A percentile compares a stretch with the other conserved stretches of the same genome.
Evolutionary conservation across 768 basidiomycete genomes (phyloP).

Genomic region (Mycena venus): DNA sequence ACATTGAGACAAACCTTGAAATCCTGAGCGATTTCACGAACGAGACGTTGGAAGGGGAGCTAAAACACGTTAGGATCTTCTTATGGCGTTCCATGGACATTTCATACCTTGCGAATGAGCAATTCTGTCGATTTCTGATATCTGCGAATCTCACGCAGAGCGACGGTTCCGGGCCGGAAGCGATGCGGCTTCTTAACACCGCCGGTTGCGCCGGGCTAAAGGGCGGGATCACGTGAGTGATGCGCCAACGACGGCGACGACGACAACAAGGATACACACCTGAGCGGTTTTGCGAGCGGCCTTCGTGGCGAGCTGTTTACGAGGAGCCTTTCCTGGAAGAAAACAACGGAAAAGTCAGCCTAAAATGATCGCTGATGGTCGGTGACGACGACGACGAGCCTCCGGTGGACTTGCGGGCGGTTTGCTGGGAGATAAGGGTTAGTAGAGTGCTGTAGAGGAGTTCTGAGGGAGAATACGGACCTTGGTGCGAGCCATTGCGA

Average conservation of each 20-base stretch:
- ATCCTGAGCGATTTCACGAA: slow-evolving; percentile 30
- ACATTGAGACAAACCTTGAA: slow-evolving; percentile 21
- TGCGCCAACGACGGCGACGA: background rate
- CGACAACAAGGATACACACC: slow-evolving; percentile 33
- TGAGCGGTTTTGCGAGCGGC: slow-evolving; percentile 61
- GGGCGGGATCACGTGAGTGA: background rate
- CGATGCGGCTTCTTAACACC: slow-evolving; percentile 33
- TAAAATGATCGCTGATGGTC: slow-evolving; percentile 29
- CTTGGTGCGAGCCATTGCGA: slow-evolving; percentile 68
- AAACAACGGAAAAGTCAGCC: slow-evolving; percentile 38
- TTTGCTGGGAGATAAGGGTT: slow-evolving; percentile 60
- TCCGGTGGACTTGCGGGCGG: slow-evolving; percentile 70
- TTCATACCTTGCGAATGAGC: slow-evolving; percentile 31
- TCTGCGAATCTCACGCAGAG: slow-evolving; percentile 25
- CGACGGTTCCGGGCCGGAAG: slow-evolving; percentile 29
- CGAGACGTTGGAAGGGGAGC: slow-evolving; percentile 29
- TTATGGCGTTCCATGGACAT: too few relatives aligned
- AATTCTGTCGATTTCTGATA: slow-evolving; percentile 28
- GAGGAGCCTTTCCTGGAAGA: slow-evolving; percentile 63
- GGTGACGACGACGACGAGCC: slow-evolving; percentile 53
- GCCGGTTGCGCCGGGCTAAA: slow-evolving; percentile 28
- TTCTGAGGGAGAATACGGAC: slow-evolving; percentile 50
- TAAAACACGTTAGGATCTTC: too few relatives aligned
- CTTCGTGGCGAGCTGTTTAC: slow-evolving; percentile 69
- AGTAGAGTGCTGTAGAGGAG: slow-evolving; percentile 33